Evolutionary conservation across 2,329 filamentous ascomycete genomes (phyloP).

Genomic region (Cadophora malorum): DNA sequence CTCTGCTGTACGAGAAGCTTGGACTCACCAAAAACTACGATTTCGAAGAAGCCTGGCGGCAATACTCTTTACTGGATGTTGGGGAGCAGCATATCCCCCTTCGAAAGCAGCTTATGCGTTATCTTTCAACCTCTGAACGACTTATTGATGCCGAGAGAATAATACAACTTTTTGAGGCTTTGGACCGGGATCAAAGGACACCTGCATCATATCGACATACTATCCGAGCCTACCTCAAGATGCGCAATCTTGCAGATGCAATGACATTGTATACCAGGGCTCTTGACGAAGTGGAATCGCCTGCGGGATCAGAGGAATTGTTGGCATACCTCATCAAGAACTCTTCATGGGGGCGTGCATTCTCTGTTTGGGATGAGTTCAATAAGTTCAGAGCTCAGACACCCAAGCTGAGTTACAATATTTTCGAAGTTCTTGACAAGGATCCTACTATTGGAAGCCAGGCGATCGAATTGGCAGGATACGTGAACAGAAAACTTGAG

Average conservation of each 20-base stretch:
- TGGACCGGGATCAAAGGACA: constrained; percentile 45
- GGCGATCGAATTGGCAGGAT: constrained; percentile 31
- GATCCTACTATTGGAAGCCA: constrained; percentile 28
- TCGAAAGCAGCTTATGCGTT: constrained; percentile 44
- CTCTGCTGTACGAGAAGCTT: constrained; percentile 31
- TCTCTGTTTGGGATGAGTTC: constrained; percentile 35
- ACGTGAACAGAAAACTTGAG: constrained; percentile 27
- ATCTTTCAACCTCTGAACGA: constrained; percentile 49
- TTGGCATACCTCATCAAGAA: constrained; percentile 37
- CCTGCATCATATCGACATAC: constrained; percentile 52
- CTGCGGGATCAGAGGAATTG: constrained; percentile 38
- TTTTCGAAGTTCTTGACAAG: constrained; percentile 29
- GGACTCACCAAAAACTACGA: constrained; percentile 33
- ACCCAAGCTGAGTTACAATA: constrained; percentile 23
- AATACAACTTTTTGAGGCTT: constrained; percentile 52
- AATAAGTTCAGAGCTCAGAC: constrained; percentile 17
- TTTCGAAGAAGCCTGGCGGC: constrained; percentile 51
- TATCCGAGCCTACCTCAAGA: constrained; percentile 52
- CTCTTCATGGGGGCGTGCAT: constrained; percentile 38
- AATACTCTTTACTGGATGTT: constrained; percentile 44
- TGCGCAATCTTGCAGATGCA: constrained; percentile 48
- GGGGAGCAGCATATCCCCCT: constrained; percentile 33
- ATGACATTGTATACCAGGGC: constrained; percentile 36
- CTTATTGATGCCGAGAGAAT: constrained; percentile 50
- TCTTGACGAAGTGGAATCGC: constrained; percentile 27